Evolutionary conservation across 2,329 filamentous ascomycete genomes (phyloP).

Genomic region (Sclerotinia glacialis): DNA sequence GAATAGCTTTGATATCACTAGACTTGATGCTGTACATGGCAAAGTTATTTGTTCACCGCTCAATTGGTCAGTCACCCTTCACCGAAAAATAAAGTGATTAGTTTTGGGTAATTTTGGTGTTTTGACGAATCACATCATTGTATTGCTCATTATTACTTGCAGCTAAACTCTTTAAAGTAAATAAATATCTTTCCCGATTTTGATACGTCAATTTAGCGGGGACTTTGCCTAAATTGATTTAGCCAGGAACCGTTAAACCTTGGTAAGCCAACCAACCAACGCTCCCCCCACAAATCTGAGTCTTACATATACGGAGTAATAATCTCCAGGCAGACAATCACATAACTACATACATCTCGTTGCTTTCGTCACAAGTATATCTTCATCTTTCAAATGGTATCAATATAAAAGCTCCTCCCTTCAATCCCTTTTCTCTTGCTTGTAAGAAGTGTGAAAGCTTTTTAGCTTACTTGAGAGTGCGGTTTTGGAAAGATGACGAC

Average conservation of each 20-base stretch:
- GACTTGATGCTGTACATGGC: not conserved
- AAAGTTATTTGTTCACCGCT: not conserved
- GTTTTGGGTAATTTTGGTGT: not conserved
- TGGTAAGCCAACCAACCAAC: conserved; percentile 1
- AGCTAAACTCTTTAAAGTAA: not conserved
- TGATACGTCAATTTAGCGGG: not conserved
- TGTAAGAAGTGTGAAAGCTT: not conserved
- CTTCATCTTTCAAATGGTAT: not conserved
- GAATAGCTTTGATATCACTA: not conserved
- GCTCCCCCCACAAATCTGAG: not conserved
- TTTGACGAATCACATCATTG: not conserved
- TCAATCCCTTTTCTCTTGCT: not conserved
- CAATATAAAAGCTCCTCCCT: not conserved
- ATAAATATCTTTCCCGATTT: not conserved
- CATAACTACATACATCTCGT: not conserved
- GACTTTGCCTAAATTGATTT: not conserved
- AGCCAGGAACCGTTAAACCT: not conserved
- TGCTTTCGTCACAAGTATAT: not conserved
- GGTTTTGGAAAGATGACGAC: not conserved
- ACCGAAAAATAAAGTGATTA: not conserved
- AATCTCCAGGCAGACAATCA: not conserved
- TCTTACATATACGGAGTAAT: not conserved
- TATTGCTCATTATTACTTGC: accelerated
- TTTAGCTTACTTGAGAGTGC: not conserved
- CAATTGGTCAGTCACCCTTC: not conserved